These are phyloP conservation scores for Fagopyrum tataricum DNA, from an alignment of 148 eudicot species.

Conservation along the genomic window DNA sequence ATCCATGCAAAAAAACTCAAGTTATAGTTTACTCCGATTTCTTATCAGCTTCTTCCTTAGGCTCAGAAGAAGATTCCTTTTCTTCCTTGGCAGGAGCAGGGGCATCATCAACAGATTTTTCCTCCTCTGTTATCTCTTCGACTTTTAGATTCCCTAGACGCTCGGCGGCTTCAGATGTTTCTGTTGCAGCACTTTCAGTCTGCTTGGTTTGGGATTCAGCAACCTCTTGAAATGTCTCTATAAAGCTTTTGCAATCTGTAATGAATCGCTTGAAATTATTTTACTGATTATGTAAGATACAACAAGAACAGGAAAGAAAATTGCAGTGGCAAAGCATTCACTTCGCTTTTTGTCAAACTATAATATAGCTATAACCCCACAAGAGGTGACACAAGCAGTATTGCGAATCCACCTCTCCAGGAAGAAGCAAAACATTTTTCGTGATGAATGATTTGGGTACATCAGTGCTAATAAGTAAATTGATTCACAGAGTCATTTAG, in stretches of 20 bases:
- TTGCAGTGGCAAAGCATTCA: not conserved
- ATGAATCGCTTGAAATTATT: not conserved
- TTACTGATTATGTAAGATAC: not conserved
- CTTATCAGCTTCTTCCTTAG: constrained; percentile 7
- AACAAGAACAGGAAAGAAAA: not conserved
- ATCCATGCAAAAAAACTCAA: no score
- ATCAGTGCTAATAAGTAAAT: not conserved
- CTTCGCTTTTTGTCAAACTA: not conserved
- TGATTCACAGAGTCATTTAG: not conserved
- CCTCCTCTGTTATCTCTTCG: constrained; percentile 38
- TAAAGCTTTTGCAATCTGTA: constrained; percentile 77
- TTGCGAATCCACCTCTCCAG: not conserved
- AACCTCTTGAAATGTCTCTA: constrained; percentile 62
- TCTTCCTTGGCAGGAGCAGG: constrained; percentile 12
- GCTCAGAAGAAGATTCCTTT: not conserved
- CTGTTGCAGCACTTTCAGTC: constrained; percentile 38
- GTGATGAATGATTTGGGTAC: not conserved
- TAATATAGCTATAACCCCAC: not conserved
- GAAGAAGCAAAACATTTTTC: not conserved
- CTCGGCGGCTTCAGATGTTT: constrained; percentile 53
- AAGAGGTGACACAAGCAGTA: not conserved
- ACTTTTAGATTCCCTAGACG: constrained; percentile 65
- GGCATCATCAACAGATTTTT: constrained; percentile 21
- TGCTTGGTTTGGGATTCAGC: constrained; percentile 58
- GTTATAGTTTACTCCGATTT: not conserved